Evolutionary conservation across 371 early-diverging fungal genomes (phyloP), one percentile per base, ranked within the genome.

Genomic region (Apophysomyces variabilis): DNA sequence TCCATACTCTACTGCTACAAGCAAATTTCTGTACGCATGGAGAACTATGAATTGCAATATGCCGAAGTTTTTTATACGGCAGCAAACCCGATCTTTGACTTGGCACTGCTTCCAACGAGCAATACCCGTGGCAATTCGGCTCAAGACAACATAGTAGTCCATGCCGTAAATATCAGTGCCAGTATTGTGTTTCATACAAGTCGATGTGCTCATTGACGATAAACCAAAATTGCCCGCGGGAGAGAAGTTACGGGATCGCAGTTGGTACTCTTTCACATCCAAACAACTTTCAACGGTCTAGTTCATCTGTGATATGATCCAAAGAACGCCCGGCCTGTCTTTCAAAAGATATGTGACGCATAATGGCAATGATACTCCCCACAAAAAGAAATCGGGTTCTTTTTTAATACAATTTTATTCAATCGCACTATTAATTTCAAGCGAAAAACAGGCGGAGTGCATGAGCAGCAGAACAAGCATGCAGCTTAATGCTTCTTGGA

Each of bases 151-250:
- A 87, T 89, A 94, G 84, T 96, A 97, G 86, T 96, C 96, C 95
- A 96, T 93, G 72, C 95, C 95, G 84, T 95, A 95, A 77, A 95
- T 95, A 87, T 96, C 96, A 77, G 99, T 97, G 81, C 88, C 87
- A 56, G 99, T 99, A 86, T 99, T 99, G 89, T 99, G 99, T 91
- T 99, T 99, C 88, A 99, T 98, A 75, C 77, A 99, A 89, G 87
- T 99, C 99, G 72, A 99, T 99, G 89, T 99, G 99, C 88, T 99
- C 99, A 77, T 97, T 91, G 87, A 99, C 94, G 92, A 99, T 99
- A 99, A 99, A 73, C 99, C 99, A 77, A 99, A 99, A 92, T 97
- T 97, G 68, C 99, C 99, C 66, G 94, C 97, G 61, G 80, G 88
- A 35, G 96, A 96, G 89, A 99, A 99, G 93, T 98, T 97, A 78